Percentiles rank a stretch among this genome's conserved stretches.
phyloP scores from a whole-genome alignment of 805 yeast genomes.

The Kazachstania kunashirensis region DNA sequence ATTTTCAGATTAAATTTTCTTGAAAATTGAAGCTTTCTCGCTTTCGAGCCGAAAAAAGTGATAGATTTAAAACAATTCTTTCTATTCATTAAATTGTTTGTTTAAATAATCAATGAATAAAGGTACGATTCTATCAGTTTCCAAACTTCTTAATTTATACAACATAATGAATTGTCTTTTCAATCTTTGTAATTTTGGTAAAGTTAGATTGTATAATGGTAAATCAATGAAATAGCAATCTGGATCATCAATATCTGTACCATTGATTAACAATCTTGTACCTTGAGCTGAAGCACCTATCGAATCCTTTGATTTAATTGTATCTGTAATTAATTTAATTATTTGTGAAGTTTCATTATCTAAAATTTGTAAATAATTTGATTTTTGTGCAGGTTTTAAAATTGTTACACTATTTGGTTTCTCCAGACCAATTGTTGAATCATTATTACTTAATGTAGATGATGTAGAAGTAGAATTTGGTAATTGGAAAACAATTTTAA shows the following conservation, averaged over 20 bases:
- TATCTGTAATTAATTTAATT: slow-evolving; percentile 50
- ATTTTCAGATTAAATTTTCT: no score
- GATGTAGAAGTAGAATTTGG: slow-evolving; percentile 12
- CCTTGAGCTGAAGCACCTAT: slow-evolving; percentile 34
- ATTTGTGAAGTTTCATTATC: slow-evolving; percentile 64
- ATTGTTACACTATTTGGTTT: slow-evolving; percentile 81
- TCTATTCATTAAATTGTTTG: slow-evolving; percentile 39
- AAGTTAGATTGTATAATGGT: slow-evolving; percentile 46
- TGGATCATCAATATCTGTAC: slow-evolving; percentile 32
- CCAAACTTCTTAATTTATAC: slow-evolving; percentile 71
- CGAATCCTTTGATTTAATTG: slow-evolving; percentile 24
- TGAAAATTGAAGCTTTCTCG: no score
- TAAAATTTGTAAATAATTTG: slow-evolving; percentile 66
- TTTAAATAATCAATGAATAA: slow-evolving; percentile 72
- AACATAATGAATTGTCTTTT: slow-evolving; percentile 75
- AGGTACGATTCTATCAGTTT: slow-evolving; percentile 54
- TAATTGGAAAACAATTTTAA: slow-evolving; percentile 42
- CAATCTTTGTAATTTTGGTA: slow-evolving; percentile 74
- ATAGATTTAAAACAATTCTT: no score
- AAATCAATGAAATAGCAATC: slow-evolving; percentile 41
- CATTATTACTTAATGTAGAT: slow-evolving; percentile 13
- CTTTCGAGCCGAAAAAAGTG: no score
- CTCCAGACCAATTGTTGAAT: slow-evolving; percentile 39
- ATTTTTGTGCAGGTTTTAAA: slow-evolving; percentile 67
- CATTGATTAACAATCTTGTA: slow-evolving; percentile 35